phyloP scores from a whole-genome alignment of 352 stramenopile genomes.

The Phytophthora sansomeana region DNA sequence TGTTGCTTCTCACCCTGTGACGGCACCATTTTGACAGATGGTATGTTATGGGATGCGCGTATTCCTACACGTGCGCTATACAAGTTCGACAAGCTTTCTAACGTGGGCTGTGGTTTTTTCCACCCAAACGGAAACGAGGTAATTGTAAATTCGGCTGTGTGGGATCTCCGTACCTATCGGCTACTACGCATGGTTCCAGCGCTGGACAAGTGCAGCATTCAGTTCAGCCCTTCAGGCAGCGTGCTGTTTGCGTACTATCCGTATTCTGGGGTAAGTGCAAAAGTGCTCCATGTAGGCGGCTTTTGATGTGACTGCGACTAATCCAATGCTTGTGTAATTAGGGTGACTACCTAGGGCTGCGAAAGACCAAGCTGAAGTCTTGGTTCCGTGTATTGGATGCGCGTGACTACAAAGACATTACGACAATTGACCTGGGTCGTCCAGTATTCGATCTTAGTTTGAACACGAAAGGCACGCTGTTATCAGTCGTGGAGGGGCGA shows the following conservation, averaged over 20 bases:
- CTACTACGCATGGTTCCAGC: conserved; percentile 87
- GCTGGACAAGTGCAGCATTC: conserved; percentile 86
- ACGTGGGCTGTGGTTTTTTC: conserved; percentile 84
- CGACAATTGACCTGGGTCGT: conserved; percentile 81
- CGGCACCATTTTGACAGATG: conserved; percentile 77
- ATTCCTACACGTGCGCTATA: conserved; percentile 78
- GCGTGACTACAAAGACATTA: conserved; percentile 86
- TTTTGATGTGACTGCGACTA: conserved; percentile 4
- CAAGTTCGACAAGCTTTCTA: conserved; percentile 92
- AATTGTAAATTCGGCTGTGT: conserved; percentile 91
- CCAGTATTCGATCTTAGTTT: conserved; percentile 79
- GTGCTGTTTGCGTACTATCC: conserved; percentile 89
- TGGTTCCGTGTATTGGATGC: conserved; percentile 88
- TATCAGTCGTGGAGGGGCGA: conserved; percentile 79
- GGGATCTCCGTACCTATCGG: conserved; percentile 88
- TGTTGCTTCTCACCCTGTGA: conserved; percentile 82
- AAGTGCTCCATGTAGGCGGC: neutral
- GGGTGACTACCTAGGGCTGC: conserved; percentile 63
- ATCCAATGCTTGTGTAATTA: conserved; percentile 28
- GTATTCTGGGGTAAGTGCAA: conserved; percentile 61
- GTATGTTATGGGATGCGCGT: conserved; percentile 84
- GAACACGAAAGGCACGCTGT: conserved; percentile 67
- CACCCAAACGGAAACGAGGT: conserved; percentile 91
- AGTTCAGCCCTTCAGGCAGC: conserved; percentile 72
- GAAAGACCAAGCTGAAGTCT: conserved; percentile 76